Evolutionary conservation across 2,329 filamentous ascomycete species (phyloP), one percentile per base, ranked within the genome.

Genomic region (Aspergillus eucalypticola): DNA sequence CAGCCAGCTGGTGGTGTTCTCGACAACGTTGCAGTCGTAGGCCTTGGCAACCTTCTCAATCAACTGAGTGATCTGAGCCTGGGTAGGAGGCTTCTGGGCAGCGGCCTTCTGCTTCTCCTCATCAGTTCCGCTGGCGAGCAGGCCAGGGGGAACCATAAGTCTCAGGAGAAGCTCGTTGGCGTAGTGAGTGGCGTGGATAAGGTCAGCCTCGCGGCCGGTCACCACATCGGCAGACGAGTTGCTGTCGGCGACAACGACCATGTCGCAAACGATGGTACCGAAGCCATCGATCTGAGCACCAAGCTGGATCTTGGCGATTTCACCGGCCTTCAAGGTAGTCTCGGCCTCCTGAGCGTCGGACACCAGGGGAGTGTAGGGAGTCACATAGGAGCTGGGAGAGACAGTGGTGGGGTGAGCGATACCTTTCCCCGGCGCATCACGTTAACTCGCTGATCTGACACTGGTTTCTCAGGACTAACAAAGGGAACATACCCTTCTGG

Each of bases 211-310:
- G 63, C 91, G 89, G 69, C 90, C 92, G 58, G 87, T 86, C 69
- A 96, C 80, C 69, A 84, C 83, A 66, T 86, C 88, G 59, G 84
- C 78, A 69, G 86, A 42, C 17, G 53, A 55, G 25, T 35, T 55
- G 41, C 39, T 46, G 53, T 55, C 83, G 62, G 83, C 83, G 54
- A 96, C 89, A 60, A 97, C 78, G 68, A 98, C 84, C 61, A 92
- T 96, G 79, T 97, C 90, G 81, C 95, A 97, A 70, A 97, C 91
- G 75, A 99, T 97, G 68, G 94, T 90, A 70, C 92, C 92, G 74
- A 98, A 96, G 57, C 95, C 95, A 81, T 98, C 92, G 66, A 99
- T 97, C 82, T 99, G 95, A 55, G 95, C 95, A 73, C 95, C 95
- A n/a, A 99, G 87, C 82, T 99, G 95, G 76, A 99, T 95, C 87